Evolutionary conservation across 805 yeast genomes (phyloP).

Genomic region (Sugiyamaella marilandica): DNA sequence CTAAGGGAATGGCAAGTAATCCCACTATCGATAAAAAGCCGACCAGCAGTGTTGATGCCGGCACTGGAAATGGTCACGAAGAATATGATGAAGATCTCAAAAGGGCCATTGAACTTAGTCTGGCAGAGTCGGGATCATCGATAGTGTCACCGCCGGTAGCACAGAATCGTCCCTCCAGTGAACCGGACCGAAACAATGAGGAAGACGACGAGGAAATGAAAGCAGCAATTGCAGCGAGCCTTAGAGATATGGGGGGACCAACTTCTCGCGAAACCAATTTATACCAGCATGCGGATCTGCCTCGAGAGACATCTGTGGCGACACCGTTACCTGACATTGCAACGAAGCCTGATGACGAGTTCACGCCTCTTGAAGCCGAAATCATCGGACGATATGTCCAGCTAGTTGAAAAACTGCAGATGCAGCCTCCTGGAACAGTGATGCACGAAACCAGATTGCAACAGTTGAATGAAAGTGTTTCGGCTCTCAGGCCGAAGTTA

Average conservation of each 20-base stretch:
- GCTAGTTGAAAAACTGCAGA: constrained; percentile 50
- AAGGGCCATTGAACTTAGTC: constrained; percentile 72
- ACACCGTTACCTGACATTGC: neutral
- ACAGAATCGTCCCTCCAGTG: constrained; percentile 2
- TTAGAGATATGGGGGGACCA: constrained; percentile 58
- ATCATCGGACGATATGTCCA: constrained; percentile 64
- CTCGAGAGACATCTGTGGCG: neutral
- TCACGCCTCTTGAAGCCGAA: constrained; percentile 63
- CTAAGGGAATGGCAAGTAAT: constrained; percentile 9
- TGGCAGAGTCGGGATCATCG: constrained; percentile 45
- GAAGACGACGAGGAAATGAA: constrained; percentile 85
- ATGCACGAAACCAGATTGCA: constrained; percentile 48
- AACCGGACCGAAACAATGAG: constrained; percentile 33
- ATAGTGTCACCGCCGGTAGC: constrained; percentile 1
- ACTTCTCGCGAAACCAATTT: neutral
- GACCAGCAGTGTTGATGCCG: constrained; percentile 37
- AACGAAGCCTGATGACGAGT: constrained; percentile 24
- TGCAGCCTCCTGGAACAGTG: constrained; percentile 42
- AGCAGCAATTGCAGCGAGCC: constrained; percentile 91
- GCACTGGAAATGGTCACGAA: no score
- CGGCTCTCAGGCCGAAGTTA: constrained; percentile 63
- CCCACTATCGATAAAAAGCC: constrained; percentile 1
- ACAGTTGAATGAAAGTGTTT: constrained; percentile 55
- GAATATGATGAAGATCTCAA: constrained; percentile 61
- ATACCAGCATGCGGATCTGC: neutral